Evolutionary conservation across 2,329 filamentous ascomycete genomes (phyloP), one percentile per base, ranked within the genome.

Genomic region (Lachnellula occidentalis): DNA sequence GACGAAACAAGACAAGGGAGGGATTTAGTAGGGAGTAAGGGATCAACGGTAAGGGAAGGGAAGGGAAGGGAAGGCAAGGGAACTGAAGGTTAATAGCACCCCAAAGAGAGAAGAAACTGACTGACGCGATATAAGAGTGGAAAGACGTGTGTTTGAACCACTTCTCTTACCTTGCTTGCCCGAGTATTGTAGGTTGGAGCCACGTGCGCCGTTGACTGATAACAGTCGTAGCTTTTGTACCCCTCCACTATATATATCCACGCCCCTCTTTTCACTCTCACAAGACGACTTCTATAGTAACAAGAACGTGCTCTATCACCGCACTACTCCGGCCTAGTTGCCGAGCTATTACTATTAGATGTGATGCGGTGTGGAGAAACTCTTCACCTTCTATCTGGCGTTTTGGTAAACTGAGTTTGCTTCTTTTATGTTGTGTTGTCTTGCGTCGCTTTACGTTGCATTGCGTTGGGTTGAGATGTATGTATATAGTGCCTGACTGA

Each of bases 51-150:
- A 31, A 31, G 22, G 17, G 17, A n/a, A n/a, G n/a, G n/a, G n/a
- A n/a, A n/a, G n/a, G n/a, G n/a, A n/a, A n/a, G n/a, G n/a, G n/a
- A n/a, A n/a, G n/a, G n/a, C n/a, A n/a, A n/a, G n/a, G n/a, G n/a
- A n/a, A n/a, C n/a, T n/a, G n/a, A n/a, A n/a, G n/a, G n/a, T n/a
- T 21, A 37, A 39, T 17, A 49, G 15, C 19, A 8, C 3, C 8
- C 7, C 4, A 31, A 11, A 31, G 27, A 31, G 9, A 36, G 39
- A 21, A 42, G 34, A 12, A 31, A 11, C 27, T 9, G 37, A 55
- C 42, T 55, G 53, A 55, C 43, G 53, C 48, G 53, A 55, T 55
- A 22, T 34, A 45, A 31, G 21, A 41, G 50, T 46, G 42, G 21
- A 50, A 45, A 50, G 48, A 19, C 48, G 53, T 31, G 27, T 31